Percentiles rank a stretch among this genome's conserved stretches.
Evolutionary conservation across 164 flowering plant species (phyloP).

Genomic region (Piper longum): DNA sequence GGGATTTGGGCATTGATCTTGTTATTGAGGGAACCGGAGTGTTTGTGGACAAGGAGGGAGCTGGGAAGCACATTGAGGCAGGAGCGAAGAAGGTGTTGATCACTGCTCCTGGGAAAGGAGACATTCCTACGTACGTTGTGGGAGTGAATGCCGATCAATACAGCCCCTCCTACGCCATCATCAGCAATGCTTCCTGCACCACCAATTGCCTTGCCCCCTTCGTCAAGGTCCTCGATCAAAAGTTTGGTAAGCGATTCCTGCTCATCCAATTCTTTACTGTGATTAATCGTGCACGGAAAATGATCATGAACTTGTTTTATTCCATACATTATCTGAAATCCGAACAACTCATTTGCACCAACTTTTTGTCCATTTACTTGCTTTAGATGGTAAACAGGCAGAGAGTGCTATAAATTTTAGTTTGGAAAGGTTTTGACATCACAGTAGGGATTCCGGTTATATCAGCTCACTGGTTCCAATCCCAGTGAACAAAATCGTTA

Average conservation of each 20-base stretch:
- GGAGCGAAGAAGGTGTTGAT: conserved; percentile 98
- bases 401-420: too few species aligned
- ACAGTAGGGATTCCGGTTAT: too few species aligned
- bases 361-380: too few species aligned
- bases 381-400: too few species aligned
- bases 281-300: too few species aligned
- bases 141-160: conserved; percentile 84
- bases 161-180: conserved; percentile 52
- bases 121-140: conserved; percentile 93
- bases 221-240: conserved; percentile 93
- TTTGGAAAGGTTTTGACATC: too few species aligned
- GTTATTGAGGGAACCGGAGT: conserved; percentile 98
- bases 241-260: conserved; percentile 32
- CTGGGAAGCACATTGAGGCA: conserved; percentile 88
- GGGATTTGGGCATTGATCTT: conserved; percentile 72
- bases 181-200: conserved; percentile 95
- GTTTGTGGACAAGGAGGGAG: conserved; percentile 93
- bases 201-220: conserved; percentile 97
- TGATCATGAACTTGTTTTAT: too few species aligned
- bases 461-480: too few species aligned
- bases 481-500: too few species aligned
- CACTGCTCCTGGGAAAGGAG: conserved; percentile 80
- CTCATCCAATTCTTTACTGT: too few species aligned
- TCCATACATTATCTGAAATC: too few species aligned
- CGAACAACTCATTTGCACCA: too few species aligned